Evolutionary conservation across 257 asterid genomes (phyloP), one percentile per base, ranked within the genome.

Genomic region (Capsicum chinense): DNA sequence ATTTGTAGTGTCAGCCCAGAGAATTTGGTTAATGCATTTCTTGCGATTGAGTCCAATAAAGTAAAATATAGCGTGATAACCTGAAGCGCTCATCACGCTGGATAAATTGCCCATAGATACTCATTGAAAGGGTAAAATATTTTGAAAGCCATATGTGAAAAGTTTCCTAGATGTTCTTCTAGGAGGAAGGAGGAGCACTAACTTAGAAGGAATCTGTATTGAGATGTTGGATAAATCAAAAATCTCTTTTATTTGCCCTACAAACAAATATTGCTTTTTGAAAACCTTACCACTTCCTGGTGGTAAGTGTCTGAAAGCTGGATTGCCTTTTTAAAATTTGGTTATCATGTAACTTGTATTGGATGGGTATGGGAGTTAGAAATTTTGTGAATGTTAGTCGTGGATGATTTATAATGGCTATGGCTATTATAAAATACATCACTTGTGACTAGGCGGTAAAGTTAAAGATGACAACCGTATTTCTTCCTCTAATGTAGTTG

Each of bases 271-370:
- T 26, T 26, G 33, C 33, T 26, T 26, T 26, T 26, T 26, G 33
- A 26, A 68, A 95, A 92, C 14, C 87, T 95, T 78, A 90, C 95
- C 83, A 88, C 94, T 64, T 95, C 97, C 50, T 97, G 98, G 99
- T 89, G 98, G 98, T 95, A 86, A 62, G 92, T 90, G 89, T 83
- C 84, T 66, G 44, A 82, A 50, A 67, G 14, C 47, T 86, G 26
- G 79, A 47, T 17, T 37, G 59, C 16, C 13, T 14, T 26, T 60
- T 83, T 79, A 26, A 16, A 21, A 10, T 35, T 67, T 62, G 19
- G n/a, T 64, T 81, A n/a, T 67, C 17, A 50, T 86, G 39, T 59
- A 9, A 47, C 57, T 44, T 26, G 1, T 70, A 56, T 70, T 70
- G 57, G 35, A 70, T 70, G 57, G 35, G 42, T 44, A 17, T 9